Evolutionary conservation across 164 flowering plant genomes (phyloP), one percentile per base, ranked within the genome.

Genomic region (Vitis rupestris): DNA sequence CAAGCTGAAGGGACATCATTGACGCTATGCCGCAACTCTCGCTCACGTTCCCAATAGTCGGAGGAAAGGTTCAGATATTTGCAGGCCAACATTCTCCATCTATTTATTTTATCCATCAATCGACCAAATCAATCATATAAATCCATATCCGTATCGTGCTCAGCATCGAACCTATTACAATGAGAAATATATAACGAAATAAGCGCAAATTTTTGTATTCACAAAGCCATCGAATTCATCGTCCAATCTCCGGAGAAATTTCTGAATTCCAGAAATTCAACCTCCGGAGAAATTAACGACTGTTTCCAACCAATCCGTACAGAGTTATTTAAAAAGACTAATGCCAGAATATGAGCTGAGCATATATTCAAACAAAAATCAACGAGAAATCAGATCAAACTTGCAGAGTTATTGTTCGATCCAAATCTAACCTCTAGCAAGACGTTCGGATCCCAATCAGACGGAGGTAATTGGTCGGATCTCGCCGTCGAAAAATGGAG

Each of bases 41-140:
- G 29, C 51, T 10, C 58, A 61, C 3, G 50, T 9, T 66, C 65
- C 74, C 74, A 65, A 62, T 62, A 70, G 23, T 72, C 53, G 14
- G 70, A 70, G 60, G 79, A 72, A 37, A 74, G 61, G 50, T 50
- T 64, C 60, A 73, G 54, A 75, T 70, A 67, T 67, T 70, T 75
- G 63, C 74, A 66, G 10, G 51, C 71, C 44, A 61, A 61, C 68
- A 53, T 59, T 47, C 61, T 68, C 75, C 75, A 68, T 65, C 63
- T 54, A 57, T 68, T 63, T 30, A 61, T 61, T 61, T 52, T 54
- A 37, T 61, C 71, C 70, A 74, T 65, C 63, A 68, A 71, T 10
- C 16, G 17, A 63, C 19, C 50, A 44, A 65, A 64, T 11, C 19
- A 50, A 66, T 23, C 37, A 15, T 14, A 37, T 37, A 37, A 48